Evolutionary conservation across 2,329 filamentous ascomycete species (phyloP).

Genomic region (Fusarium acutatum): DNA sequence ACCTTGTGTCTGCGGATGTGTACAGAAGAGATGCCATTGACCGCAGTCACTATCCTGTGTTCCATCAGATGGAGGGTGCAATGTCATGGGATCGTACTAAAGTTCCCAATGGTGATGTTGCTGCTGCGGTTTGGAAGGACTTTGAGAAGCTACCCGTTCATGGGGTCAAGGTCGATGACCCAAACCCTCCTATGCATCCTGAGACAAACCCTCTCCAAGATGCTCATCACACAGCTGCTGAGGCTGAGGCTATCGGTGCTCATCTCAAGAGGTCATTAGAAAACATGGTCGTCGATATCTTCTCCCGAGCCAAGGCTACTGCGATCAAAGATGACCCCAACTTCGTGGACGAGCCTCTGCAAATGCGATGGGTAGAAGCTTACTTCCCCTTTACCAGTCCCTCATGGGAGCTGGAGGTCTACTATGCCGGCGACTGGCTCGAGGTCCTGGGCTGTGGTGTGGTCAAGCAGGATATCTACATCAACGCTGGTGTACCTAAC

Average conservation of each 20-base stretch:
- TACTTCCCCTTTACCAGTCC: conserved; percentile 98
- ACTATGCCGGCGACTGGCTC: conserved; percentile 94
- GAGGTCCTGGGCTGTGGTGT: conserved; percentile 95
- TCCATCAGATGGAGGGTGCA: conserved; percentile 98
- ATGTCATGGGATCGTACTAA: conserved; percentile 82
- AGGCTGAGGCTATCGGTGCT: conserved; percentile 81
- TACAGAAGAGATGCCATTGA: conserved; percentile 96
- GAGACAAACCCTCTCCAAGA: conserved; percentile 85
- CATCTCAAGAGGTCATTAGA: conserved; percentile 93
- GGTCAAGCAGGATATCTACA: conserved; percentile 82
- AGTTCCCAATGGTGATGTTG: conserved; percentile 66
- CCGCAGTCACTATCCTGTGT: conserved; percentile 92
- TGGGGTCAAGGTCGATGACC: conserved; percentile 81
- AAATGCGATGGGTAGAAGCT: conserved; percentile 93
- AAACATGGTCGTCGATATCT: conserved; percentile 88
- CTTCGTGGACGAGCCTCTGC: conserved; percentile 74
- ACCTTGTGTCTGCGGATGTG: conserved; percentile 92
- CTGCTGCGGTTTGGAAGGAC: conserved; percentile 74
- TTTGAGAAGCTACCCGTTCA: conserved; percentile 77
- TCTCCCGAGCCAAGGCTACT: conserved; percentile 77
- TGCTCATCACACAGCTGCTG: conserved; percentile 73
- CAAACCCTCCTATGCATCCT: conserved; percentile 78
- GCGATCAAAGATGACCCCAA: conserved; percentile 61
- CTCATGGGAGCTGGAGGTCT: conserved; percentile 95
- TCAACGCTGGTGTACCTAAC: conserved; percentile 76